phyloP scores from a whole-genome alignment of 495 filamentous ascomycete species.

The Apodospora peruviana region DNA sequence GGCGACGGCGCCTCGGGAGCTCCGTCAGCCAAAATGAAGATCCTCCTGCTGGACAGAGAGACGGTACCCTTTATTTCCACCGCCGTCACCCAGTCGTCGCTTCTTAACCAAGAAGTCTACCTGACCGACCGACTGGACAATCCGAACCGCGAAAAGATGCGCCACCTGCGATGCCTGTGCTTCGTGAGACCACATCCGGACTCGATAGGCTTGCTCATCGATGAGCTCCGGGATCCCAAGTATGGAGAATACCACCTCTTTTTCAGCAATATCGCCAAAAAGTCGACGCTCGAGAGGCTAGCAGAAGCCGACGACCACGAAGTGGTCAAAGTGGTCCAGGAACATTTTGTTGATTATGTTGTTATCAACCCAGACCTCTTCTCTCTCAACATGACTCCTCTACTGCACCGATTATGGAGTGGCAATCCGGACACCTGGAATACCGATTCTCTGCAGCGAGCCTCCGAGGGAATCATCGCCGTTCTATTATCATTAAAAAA shows the following conservation, averaged over 20 bases:
- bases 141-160: conserved; percentile 89
- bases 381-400: conserved; percentile 69
- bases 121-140: conserved; percentile 96
- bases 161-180: conserved; percentile 87
- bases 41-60: conserved; percentile 88
- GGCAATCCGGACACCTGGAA: conserved; percentile 85
- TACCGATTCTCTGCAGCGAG: conserved; percentile 72
- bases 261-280: conserved; percentile 95
- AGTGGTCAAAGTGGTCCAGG: conserved; percentile 85
- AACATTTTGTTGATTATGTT: conserved; percentile 92
- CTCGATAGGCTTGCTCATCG: conserved; percentile 87
- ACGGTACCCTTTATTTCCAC: conserved; percentile 92
- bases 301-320: conserved; percentile 98
- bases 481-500: conserved; percentile 85
- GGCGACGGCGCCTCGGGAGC: conserved; percentile 65
- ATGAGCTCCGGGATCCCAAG: conserved; percentile 92
- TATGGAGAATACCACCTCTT: conserved; percentile 97
- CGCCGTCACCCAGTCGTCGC: conserved; percentile 87
- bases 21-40: conserved; percentile 95
- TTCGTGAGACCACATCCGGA: conserved; percentile 88
- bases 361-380: conserved; percentile 94
- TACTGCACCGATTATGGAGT: conserved; percentile 72
- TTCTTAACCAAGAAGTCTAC: conserved; percentile 97
- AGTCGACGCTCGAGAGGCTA: conserved; percentile 89
- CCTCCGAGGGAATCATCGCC: conserved; percentile 81